phyloP scores from a whole-genome alignment of 805 yeast genomes.

The Candida sphagnicola region DNA sequence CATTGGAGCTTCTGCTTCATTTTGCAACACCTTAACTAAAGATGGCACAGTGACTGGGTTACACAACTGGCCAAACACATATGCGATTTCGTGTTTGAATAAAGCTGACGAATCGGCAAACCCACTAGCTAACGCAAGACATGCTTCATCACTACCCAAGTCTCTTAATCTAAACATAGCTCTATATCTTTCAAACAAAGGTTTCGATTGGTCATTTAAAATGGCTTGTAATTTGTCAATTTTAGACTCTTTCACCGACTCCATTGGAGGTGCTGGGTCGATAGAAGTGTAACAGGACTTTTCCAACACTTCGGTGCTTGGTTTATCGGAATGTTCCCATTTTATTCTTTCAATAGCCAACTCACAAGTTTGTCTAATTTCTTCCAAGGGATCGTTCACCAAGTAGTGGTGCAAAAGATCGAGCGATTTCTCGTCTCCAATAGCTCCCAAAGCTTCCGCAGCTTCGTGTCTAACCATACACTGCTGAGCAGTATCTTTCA shows the following conservation, averaged over 20 bases:
- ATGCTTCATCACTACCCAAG: conserved; percentile 89
- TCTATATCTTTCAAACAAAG: conserved; percentile 91
- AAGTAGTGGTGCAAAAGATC: conserved; percentile 60
- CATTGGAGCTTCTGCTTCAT: conserved; percentile 89
- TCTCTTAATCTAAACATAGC: conserved; percentile 98
- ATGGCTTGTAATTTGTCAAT: conserved; percentile 62
- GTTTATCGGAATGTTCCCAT: conserved; percentile 76
- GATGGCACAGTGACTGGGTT: conserved; percentile 91
- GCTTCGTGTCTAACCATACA: conserved; percentile 99
- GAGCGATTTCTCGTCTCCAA: conserved; percentile 76
- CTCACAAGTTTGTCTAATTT: conserved; percentile 96
- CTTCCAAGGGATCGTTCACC: conserved; percentile 73
- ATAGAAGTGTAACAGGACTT: conserved; percentile 77
- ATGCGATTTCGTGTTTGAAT: conserved; percentile 96
- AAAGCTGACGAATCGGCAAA: conserved; percentile 88
- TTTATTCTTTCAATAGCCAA: conserved; percentile 91
- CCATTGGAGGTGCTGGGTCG: conserved; percentile 98
- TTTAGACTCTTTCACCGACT: conserved; percentile 47
- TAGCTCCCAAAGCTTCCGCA: conserved; percentile 97
- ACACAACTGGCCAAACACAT: conserved; percentile 95
- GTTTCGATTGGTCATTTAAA: conserved; percentile 70
- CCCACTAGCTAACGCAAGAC: conserved; percentile 86
- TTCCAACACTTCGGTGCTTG: conserved; percentile 68
- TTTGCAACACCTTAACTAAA: conserved; percentile 73
- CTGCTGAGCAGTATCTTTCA: conserved; percentile 65